phyloP scores from a whole-genome alignment of 257 asterid species.

The Paraleonurus japonicus region DNA sequence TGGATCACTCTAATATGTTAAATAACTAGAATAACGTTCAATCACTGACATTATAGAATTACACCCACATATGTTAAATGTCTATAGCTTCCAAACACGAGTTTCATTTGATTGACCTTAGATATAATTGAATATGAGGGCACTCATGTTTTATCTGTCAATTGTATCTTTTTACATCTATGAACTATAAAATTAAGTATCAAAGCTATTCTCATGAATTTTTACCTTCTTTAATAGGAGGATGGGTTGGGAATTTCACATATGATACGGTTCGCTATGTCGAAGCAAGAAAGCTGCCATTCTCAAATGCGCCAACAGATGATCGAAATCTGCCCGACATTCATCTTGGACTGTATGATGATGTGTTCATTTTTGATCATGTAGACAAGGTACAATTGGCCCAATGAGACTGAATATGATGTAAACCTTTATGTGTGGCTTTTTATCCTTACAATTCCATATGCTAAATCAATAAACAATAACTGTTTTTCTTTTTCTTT shows the following conservation, averaged over 20 bases:
- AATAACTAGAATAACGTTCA: neutral
- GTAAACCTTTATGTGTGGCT: neutral
- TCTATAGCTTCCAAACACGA: no score
- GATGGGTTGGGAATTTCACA: slow-evolving; percentile 96
- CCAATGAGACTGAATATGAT: neutral
- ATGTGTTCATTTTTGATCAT: slow-evolving; percentile 84
- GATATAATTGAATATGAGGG: neutral
- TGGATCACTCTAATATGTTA: neutral
- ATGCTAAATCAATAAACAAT: neutral
- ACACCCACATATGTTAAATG: no score
- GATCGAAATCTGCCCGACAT: slow-evolving; percentile 77
- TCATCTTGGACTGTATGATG: slow-evolving; percentile 87
- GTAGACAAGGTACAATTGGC: slow-evolving; percentile 69
- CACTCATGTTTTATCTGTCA: neutral
- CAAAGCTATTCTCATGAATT: slow-evolving; percentile 3
- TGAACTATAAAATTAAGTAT: neutral
- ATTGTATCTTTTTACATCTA: neutral
- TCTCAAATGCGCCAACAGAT: slow-evolving; percentile 64
- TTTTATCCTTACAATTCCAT: neutral
- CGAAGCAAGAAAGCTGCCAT: slow-evolving; percentile 68
- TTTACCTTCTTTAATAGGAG: slow-evolving; percentile 50
- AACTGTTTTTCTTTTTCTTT: neutral
- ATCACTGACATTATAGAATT: neutral
- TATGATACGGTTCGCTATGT: slow-evolving; percentile 82
- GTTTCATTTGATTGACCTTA: neutral